Base-by-base conservation (phyloP, 495 filamentous ascomycete genomes). In the Podospora didyma region DNA sequence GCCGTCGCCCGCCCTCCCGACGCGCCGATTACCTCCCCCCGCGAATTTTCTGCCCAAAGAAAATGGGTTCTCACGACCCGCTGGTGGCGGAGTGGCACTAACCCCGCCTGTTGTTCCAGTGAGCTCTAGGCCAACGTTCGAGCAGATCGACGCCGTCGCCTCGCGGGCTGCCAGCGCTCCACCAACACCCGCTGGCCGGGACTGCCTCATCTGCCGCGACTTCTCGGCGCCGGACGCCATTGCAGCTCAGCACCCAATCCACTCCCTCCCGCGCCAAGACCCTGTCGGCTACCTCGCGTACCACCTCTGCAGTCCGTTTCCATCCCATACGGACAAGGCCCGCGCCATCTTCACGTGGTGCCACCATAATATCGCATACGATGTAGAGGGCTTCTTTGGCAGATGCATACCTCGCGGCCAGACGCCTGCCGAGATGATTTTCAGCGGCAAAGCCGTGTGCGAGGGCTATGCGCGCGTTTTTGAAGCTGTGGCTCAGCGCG, bases 311-410 rank as follows among this genome's bases (percentile, higher is more conserved):
- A 69, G 77, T 7, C 90, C 90, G 2, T 97, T 97, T 67, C 71
- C 83, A 6, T 94, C 89, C 2, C 60, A 70, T 0, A 96, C 92
- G 2, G 94, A 97, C 68, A 96, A 96, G 71, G 92, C 94, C 11
- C 82, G 94, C 16, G 88, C 80, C 9, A 87, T 98, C 56, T 98
- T 98, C 69, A 89, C 90, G 7, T 98, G 92, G 94, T 80, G 90
- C 46, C 94, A 97, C 70, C 87, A 98, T 70, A 97, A 97, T 64
- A 84, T 98, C 57, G 75, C 75, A 46, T 98, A 98, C 72, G 89
- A 98, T 69, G 78, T 81, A 5, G 73, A 83, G 35, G 78, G 82
- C 42, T 94, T 96, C 76, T 92, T 92, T 68, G 81, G 79, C 55
- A 78, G 84, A 44, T 82, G 70, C 52, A 76, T 95, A 35, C 73